phyloP scores from a whole-genome alignment of 73 alveolate genomes.

The Blepharisma japonicum region DNA sequence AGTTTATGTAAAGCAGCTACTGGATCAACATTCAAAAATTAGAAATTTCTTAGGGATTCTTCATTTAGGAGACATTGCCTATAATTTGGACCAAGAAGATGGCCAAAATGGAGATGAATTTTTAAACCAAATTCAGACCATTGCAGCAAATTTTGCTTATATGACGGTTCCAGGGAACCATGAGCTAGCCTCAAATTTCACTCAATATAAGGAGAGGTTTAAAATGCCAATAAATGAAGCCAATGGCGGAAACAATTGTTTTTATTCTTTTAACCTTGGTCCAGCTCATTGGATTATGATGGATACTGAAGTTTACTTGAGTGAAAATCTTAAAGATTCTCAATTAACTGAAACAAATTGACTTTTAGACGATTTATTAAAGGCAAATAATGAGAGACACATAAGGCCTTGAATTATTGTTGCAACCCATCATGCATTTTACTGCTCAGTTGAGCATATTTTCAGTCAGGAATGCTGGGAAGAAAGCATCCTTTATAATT shows the following conservation, averaged over 20 bases:
- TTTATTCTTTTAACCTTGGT: neutral
- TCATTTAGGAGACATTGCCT: constrained; percentile 13
- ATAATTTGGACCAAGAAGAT: neutral
- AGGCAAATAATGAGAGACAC: neutral
- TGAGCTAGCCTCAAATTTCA: neutral
- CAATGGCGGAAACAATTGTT: neutral
- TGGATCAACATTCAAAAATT: neutral
- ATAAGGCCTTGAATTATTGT: constrained; percentile 9
- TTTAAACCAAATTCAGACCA: neutral
- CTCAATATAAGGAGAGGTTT: constrained; percentile 6
- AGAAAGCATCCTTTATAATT: neutral
- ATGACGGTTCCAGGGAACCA: constrained; percentile 27
- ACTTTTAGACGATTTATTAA: neutral
- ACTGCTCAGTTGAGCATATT: neutral
- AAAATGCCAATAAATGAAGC: constrained; percentile 24
- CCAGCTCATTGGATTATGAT: constrained; percentile 18
- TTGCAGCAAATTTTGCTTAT: neutral
- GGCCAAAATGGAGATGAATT: neutral
- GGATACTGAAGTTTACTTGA: neutral
- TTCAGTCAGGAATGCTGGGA: neutral
- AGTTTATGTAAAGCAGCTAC: neutral
- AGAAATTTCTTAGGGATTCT: constrained; percentile 24
- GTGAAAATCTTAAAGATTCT: neutral
- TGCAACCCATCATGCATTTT: neutral
- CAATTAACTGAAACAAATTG: neutral